A percentile compares a stretch with the other conserved stretches of the same genome.
Evolutionary conservation across 2,329 filamentous ascomycete species (phyloP).

Genomic region (Neoscytalidium dimidiatum): DNA sequence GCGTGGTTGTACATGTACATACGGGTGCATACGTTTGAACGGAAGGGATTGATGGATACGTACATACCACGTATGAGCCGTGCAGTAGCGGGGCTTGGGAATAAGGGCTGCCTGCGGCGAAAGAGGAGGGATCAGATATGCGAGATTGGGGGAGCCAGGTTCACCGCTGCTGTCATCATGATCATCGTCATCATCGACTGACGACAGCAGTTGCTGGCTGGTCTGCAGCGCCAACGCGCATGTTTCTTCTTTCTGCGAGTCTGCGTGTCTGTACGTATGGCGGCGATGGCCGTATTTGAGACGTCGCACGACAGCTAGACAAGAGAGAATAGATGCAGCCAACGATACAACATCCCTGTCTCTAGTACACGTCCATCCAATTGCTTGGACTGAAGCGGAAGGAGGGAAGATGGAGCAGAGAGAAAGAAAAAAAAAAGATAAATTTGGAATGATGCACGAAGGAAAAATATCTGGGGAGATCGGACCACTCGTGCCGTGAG

Average conservation of each 20-base stretch:
- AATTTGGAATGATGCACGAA: background rate
- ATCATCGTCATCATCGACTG: too few species aligned
- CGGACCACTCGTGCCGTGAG: background rate
- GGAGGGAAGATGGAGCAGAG: background rate
- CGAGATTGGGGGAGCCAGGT: too few species aligned
- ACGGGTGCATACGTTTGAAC: background rate
- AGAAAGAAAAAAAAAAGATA: background rate
- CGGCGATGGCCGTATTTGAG: background rate
- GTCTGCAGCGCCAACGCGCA: too few species aligned
- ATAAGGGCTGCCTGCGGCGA: too few species aligned
- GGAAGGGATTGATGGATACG: background rate
- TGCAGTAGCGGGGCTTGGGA: too few species aligned
- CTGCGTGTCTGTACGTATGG: background rate
- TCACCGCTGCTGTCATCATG: too few species aligned
- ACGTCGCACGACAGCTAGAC: background rate
- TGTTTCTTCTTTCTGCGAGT: too few species aligned
- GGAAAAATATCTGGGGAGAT: background rate
- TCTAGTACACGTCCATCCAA: background rate
- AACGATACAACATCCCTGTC: background rate
- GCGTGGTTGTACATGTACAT: background rate
- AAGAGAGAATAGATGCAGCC: background rate
- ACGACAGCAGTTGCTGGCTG: too few species aligned
- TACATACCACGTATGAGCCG: too few species aligned
- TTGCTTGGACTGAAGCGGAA: background rate
- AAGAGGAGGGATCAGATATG: too few species aligned